phyloP scores from a whole-genome alignment of 1,284 basidiomycete species.

The Leccinum subrobustum region DNA sequence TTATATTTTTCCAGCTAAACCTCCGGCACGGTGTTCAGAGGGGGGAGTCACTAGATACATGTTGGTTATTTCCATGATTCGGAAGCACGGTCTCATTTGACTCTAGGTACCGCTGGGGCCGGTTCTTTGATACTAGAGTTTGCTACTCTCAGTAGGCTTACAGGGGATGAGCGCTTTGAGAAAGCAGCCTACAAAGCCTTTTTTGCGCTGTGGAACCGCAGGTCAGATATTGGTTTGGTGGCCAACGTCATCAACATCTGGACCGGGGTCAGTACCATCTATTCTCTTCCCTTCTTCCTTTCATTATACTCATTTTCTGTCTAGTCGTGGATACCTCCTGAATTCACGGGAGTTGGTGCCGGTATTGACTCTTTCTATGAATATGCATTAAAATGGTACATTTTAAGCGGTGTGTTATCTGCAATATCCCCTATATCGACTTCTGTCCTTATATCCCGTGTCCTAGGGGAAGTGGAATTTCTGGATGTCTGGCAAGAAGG shows the following conservation, averaged over 20 bases:
- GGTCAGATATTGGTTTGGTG: conserved; percentile 77
- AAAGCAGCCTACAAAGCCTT: conserved; percentile 82
- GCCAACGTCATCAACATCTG: conserved; percentile 86
- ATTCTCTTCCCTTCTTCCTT: neutral
- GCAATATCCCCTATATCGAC: neutral
- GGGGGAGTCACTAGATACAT: conserved; percentile 76
- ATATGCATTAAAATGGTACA: conserved; percentile 88
- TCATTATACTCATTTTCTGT: conserved; percentile 2
- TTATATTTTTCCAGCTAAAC: conserved; percentile 54
- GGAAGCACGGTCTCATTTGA: conserved; percentile 14
- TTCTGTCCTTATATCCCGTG: conserved; percentile 4
- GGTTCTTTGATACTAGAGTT: conserved; percentile 92
- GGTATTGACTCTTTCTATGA: conserved; percentile 95
- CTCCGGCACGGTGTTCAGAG: conserved; percentile 66
- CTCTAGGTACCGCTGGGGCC: conserved; percentile 82
- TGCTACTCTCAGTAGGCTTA: conserved; percentile 84
- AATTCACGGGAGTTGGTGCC: conserved; percentile 81
- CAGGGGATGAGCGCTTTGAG: conserved; percentile 85
- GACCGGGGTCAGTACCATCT: conserved; percentile 59
- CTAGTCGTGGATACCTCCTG: conserved; percentile 70
- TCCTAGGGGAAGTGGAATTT: conserved; percentile 80
- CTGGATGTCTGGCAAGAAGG: conserved; percentile 91
- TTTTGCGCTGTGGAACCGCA: conserved; percentile 89
- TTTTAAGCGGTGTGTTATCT: conserved; percentile 70
- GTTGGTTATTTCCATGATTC: conserved; percentile 43